Conservation (phyloP, 2,329 filamentous ascomycete species). For the Aspergillus tubingensis region DNA sequence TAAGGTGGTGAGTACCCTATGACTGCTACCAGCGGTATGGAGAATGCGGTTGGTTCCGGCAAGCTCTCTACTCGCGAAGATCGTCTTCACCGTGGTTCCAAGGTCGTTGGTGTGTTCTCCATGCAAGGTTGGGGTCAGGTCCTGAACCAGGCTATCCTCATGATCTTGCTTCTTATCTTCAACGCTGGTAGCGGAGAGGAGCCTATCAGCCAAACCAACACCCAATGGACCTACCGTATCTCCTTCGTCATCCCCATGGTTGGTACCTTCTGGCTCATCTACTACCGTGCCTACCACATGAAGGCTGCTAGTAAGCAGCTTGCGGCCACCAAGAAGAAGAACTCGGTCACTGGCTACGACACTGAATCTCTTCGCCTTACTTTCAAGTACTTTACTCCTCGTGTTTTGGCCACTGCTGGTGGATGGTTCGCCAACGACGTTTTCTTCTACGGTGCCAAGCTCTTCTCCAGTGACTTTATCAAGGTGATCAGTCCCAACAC, state of each 20-base stretch:
- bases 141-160: slow-evolving; percentile 6
- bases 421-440: slow-evolving; percentile 9
- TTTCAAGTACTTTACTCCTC: slow-evolving; percentile 6
- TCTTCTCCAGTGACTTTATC: slow-evolving; percentile 7
- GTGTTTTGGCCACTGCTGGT: slow-evolving; percentile 1
- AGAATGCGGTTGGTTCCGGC: slow-evolving; percentile 5
- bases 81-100: slow-evolving; percentile 6
- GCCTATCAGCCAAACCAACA: slow-evolving; percentile 3
- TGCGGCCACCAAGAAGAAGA: slow-evolving; percentile 5
- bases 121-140: slow-evolving; percentile 10
- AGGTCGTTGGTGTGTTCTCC: slow-evolving; percentile 2
- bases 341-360: slow-evolving; percentile 5
- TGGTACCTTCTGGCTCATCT: slow-evolving; percentile 7
- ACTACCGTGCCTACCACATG: slow-evolving; percentile 11
- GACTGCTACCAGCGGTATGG: slow-evolving; percentile 7
- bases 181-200: slow-evolving; percentile 5
- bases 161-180: slow-evolving; percentile 9
- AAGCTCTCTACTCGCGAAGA: slow-evolving; percentile 7
- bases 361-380: slow-evolving; percentile 2
- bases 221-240: slow-evolving; percentile 10
- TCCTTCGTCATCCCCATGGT: slow-evolving; percentile 7
- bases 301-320: slow-evolving; percentile 10
- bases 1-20: slow-evolving; percentile 7
- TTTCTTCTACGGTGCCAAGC: slow-evolving; percentile 9
- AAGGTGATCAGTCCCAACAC: slow-evolving; percentile 2